Conservation (phyloP, 441 rosid species). For the Erysimum cheiri region DNA sequence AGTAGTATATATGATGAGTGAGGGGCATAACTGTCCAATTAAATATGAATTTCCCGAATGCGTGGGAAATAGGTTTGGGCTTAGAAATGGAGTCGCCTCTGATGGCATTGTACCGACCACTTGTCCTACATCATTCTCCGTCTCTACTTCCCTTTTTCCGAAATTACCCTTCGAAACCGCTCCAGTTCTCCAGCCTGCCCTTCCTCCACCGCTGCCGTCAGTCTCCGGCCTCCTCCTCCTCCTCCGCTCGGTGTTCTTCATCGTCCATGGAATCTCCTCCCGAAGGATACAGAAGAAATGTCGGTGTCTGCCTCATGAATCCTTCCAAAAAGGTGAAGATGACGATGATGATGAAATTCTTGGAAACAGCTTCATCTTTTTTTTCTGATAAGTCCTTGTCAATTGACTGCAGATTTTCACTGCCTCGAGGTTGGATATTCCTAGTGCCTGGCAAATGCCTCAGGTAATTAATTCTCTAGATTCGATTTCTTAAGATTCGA, state of each 20-base stretch:
- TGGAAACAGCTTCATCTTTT: background rate
- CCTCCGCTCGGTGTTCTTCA: constrained; percentile 32
- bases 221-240: constrained; percentile 16
- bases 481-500: constrained; percentile 6
- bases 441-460: constrained; percentile 96
- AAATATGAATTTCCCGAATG: background rate
- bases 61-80: constrained; percentile 14
- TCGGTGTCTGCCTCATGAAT: constrained; percentile 88
- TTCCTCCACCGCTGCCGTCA: constrained; percentile 35
- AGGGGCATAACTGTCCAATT: constrained; percentile 20
- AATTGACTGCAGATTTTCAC: constrained; percentile 63
- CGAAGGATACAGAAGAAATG: constrained; percentile 87
- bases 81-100: background rate
- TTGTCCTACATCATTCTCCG: constrained; percentile 35
- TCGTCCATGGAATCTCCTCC: constrained; percentile 82
- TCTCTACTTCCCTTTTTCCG: constrained; percentile 35
- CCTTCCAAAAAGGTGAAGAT: constrained; percentile 70
- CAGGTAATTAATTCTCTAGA: constrained; percentile 55
- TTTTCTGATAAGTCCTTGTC: background rate
- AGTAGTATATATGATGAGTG: background rate
- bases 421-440: constrained; percentile 87
- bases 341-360: background rate
- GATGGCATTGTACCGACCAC: constrained; percentile 50
- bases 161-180: constrained; percentile 44
- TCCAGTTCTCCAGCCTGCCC: constrained; percentile 45